Conservation (phyloP, 108 stramenopile species). For the Tribonema minus region DNA sequence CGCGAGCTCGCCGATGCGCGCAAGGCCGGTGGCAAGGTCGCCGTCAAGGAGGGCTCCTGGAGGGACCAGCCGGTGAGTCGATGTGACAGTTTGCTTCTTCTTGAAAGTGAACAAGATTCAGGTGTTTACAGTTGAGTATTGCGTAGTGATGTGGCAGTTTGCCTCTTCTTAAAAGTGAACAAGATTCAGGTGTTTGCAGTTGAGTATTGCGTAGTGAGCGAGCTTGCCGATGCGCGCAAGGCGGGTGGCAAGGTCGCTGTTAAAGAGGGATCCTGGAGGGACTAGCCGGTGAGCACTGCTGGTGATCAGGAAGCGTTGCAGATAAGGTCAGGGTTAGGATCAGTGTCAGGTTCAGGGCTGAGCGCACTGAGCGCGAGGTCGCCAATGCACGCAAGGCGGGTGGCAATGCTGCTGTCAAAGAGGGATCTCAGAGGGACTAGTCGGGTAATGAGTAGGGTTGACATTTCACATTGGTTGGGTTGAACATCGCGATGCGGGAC, state of each 20-base stretch:
- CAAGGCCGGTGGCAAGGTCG: slow-evolving; percentile 43
- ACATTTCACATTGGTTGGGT: too few relatives aligned
- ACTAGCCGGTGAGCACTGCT: background rate
- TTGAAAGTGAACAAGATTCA: slow-evolving; percentile 67
- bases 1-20: slow-evolving; percentile 71
- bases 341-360: too few relatives aligned
- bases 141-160: too few relatives aligned
- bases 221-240: slow-evolving; percentile 64
- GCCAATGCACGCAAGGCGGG: slow-evolving; percentile 56
- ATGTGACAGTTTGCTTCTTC: too few relatives aligned
- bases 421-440: slow-evolving; percentile 2
- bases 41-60: slow-evolving; percentile 17
- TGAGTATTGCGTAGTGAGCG: too few relatives aligned
- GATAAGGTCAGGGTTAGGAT: too few relatives aligned
- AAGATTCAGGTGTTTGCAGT: too few relatives aligned
- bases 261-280: slow-evolving; percentile 9
- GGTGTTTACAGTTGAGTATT: too few relatives aligned
- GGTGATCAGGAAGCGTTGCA: too few relatives aligned
- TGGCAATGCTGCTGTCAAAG: slow-evolving; percentile 24
- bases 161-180: too few relatives aligned
- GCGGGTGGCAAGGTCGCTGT: slow-evolving; percentile 44
- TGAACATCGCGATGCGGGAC: too few relatives aligned
- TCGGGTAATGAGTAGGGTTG: too few relatives aligned
- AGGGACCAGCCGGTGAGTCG: background rate
- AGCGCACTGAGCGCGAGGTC: slow-evolving; percentile 77